Evolutionary conservation across 257 asterid genomes (phyloP).

Genomic region (Gentiana straminea): DNA sequence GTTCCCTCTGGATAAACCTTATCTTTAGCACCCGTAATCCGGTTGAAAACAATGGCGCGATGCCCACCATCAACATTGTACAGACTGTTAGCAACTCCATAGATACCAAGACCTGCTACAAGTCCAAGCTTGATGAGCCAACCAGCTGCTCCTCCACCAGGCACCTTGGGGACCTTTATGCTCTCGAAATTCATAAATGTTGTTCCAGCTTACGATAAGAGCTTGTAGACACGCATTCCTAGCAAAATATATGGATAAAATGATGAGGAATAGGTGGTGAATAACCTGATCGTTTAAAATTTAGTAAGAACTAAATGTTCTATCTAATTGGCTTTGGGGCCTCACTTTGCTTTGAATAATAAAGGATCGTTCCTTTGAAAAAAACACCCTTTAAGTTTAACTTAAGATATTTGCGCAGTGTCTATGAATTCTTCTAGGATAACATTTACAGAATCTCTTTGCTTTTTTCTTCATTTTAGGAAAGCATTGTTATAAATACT

Average conservation of each 20-base stretch:
- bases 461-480: no score
- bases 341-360: no score
- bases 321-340: no score
- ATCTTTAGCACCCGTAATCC: conserved; percentile 57
- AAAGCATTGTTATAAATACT: no score
- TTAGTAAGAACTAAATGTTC: no score
- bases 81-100: conserved; percentile 67
- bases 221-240: not conserved
- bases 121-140: conserved; percentile 48
- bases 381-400: no score
- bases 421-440: no score
- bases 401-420: no score
- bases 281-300: no score
- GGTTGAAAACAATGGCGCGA: conserved; percentile 87
- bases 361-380: no score
- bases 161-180: conserved; percentile 72
- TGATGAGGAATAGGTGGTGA: not conserved
- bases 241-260: not conserved
- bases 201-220: conserved; percentile 14
- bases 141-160: conserved; percentile 62
- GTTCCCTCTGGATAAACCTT: conserved; percentile 98
- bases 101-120: conserved; percentile 56
- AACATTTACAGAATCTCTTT: no score
- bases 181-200: conserved; percentile 55
- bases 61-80: conserved; percentile 95